phyloP scores from a whole-genome alignment of 768 basidiomycete genomes.

The Boletus coccyginus region DNA sequence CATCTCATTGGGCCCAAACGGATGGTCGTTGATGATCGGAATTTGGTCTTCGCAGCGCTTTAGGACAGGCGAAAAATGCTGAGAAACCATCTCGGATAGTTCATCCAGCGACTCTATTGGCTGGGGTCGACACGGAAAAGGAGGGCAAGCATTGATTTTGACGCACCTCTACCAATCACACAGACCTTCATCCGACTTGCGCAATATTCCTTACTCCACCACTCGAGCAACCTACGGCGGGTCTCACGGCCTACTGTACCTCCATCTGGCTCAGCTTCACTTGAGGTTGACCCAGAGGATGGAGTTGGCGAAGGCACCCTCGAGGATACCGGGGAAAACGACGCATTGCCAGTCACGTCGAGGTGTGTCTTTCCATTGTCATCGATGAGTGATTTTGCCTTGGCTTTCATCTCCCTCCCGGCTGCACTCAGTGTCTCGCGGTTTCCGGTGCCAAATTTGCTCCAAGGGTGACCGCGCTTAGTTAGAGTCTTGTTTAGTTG shows the following conservation, averaged over 20 bases:
- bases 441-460: slow-evolving; percentile 90
- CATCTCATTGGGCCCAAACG: slow-evolving; percentile 68
- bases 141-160: background rate
- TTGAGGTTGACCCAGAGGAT: slow-evolving; percentile 50
- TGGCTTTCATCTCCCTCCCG: slow-evolving; percentile 54
- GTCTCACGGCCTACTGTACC: slow-evolving; percentile 78
- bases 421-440: slow-evolving; percentile 66
- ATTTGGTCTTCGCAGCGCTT: slow-evolving; percentile 61
- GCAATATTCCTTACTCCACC: slow-evolving; percentile 82
- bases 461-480: slow-evolving; percentile 77
- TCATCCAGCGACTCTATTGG: slow-evolving; percentile 71
- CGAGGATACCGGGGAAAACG: slow-evolving; percentile 49
- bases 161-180: slow-evolving; percentile 72
- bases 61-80: slow-evolving; percentile 66
- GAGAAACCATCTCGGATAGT: slow-evolving; percentile 58
- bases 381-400: slow-evolving; percentile 38
- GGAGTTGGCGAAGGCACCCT: slow-evolving; percentile 58
- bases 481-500: slow-evolving; percentile 89
- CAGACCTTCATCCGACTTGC: slow-evolving; percentile 80
- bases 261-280: slow-evolving; percentile 69
- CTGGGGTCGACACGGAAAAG: background rate
- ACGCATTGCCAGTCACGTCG: slow-evolving; percentile 19
- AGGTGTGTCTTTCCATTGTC: slow-evolving; percentile 24
- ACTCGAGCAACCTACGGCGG: slow-evolving; percentile 74
- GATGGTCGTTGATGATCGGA: slow-evolving; percentile 68